Conservation (phyloP, 1,139 yeast genomes). For the Geotrichum europaeum region DNA sequence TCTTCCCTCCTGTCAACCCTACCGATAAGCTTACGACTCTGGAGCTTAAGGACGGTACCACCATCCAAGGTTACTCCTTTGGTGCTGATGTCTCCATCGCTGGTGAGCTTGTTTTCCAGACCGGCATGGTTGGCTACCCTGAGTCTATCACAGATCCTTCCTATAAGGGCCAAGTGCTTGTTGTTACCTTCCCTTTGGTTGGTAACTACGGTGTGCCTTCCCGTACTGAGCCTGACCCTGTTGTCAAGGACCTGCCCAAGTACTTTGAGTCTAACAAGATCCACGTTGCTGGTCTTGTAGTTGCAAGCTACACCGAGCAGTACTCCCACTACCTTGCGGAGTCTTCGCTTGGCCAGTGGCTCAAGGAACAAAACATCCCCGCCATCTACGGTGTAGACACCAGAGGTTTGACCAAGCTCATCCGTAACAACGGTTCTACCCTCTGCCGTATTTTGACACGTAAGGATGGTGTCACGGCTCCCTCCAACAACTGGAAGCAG, state of each 20-base stretch:
- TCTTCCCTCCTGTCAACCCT: constrained; percentile 81
- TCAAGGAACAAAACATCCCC: constrained; percentile 84
- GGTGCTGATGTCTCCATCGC: constrained; percentile 89
- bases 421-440: constrained; percentile 89
- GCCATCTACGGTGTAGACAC: constrained; percentile 98
- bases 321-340: constrained; percentile 90
- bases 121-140: constrained; percentile 99
- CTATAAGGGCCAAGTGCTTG: constrained; percentile 95
- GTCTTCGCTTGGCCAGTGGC: constrained; percentile 91
- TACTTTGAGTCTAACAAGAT: constrained; percentile 88
- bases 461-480: constrained; percentile 41
- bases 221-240: constrained; percentile 66
- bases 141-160: constrained; percentile 98
- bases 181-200: constrained; percentile 91
- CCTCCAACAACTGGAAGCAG: constrained; percentile 50
- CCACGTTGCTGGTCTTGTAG: constrained; percentile 95
- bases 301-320: constrained; percentile 95
- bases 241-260: constrained; percentile 71
- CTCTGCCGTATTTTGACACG: constrained; percentile 76
- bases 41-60: constrained; percentile 85
- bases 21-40: constrained; percentile 79
- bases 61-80: constrained; percentile 93
- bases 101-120: constrained; percentile 98
- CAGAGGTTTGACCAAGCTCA: constrained; percentile 85
- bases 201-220: constrained; percentile 99